Evolutionary conservation across 2,329 filamentous ascomycete genomes (phyloP), one percentile per base, ranked within the genome.

Genomic region (Herpotrichia juniperi): DNA sequence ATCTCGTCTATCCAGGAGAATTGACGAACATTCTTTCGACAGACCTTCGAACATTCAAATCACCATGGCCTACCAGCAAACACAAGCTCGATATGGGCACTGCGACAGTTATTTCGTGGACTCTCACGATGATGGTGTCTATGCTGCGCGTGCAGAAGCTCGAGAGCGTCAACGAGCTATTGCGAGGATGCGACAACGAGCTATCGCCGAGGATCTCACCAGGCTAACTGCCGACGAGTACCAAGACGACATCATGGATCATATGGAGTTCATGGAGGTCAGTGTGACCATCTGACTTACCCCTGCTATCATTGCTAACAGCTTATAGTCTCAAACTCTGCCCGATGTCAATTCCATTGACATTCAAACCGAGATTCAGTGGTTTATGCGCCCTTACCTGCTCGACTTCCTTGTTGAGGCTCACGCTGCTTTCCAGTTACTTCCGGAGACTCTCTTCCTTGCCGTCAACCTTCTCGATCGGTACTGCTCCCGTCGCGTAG

Each of bases 321-420:
- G 42, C 2, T 17, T 14, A 48, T 61, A 88, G 85, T 84, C 88
- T 68, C 89, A 96, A 77, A 97, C 94, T 24, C 81, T 97, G 61
- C 91, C 94, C 48, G 94, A 99, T 75, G 93, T 96, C 73, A 93
- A 93, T 74, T 92, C 96, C 30, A 99, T 99, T 74, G 94, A 99
- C 75, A 97, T 97, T 76, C 94, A 99, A 78, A 92, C 93, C 61
- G 94, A 99, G 82, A 97, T 99, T 58, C 92, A 97, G 74, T 99
- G 94, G 94, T 97, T 96, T 78, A 99, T 99, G 94, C 83, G 94
- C 67, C 94, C 94, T 0, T 97, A 97, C 75, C 87, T 99, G 30
- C 90, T 99, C 72, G 94, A 99, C 79, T 99, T 99, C 78, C 85
- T 99, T 62, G 89, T 97, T 67, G 94, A 99, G 83, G 94, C 93